phyloP scores from a whole-genome alignment of 2,329 filamentous ascomycete species.

The Myriosclerotinia duriaeana region DNA sequence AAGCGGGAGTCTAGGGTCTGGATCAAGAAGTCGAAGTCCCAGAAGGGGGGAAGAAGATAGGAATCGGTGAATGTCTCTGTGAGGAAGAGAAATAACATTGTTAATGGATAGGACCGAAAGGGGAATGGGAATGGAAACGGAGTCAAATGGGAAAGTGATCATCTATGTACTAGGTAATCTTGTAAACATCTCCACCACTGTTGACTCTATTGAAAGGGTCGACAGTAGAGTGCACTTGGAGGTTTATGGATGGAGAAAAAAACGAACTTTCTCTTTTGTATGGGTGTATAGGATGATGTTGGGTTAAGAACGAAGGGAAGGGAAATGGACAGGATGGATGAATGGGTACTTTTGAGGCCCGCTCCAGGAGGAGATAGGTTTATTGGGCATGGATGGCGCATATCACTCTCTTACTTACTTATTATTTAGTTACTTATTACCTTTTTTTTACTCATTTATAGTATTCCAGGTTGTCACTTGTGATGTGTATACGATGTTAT shows the following conservation, averaged over 20 bases:
- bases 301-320: not conserved
- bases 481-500: not conserved
- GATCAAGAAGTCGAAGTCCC: conserved; percentile 29
- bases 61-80: conserved; percentile 31
- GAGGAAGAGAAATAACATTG: not conserved
- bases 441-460: not conserved
- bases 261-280: conserved; percentile 23
- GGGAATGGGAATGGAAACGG: not conserved
- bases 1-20: conserved; percentile 33
- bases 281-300: conserved; percentile 30
- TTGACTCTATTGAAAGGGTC: not conserved
- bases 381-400: conserved; percentile 36
- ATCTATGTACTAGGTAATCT: conserved; percentile 23
- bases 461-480: not conserved
- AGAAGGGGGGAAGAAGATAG: conserved; percentile 34
- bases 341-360: not conserved
- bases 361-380: conserved; percentile 15
- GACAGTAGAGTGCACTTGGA: conserved; percentile 1
- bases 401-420: conserved; percentile 28
- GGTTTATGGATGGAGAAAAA: conserved; percentile 9
- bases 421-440: not conserved
- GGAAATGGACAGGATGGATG: conserved; percentile 4
- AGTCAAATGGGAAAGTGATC: not conserved
- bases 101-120: not conserved
- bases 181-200: conserved; percentile 14